A percentile compares a stretch with the other conserved stretches of the same genome.
phyloP scores from a whole-genome alignment of 2,329 filamentous ascomycete genomes.

The Canariomyces notabilis region DNA sequence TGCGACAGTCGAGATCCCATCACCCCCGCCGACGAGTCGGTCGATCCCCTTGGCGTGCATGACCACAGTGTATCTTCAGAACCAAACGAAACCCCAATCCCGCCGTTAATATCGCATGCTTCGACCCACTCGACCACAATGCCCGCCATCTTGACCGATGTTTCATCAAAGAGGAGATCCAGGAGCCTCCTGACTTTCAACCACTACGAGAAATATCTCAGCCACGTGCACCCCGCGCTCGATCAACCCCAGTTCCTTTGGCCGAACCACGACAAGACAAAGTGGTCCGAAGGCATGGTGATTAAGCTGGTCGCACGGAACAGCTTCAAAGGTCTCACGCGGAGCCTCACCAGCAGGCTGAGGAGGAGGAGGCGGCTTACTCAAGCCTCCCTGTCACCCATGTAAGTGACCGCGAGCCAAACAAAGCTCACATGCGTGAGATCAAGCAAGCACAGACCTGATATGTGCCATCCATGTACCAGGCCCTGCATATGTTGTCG shows the following conservation, averaged over 20 bases:
- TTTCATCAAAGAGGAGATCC: conserved; percentile 30
- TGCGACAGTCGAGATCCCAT: conserved; percentile 33
- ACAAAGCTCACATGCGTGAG: not conserved
- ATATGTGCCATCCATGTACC: not conserved
- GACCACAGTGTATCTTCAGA: conserved; percentile 42
- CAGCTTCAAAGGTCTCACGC: conserved; percentile 42
- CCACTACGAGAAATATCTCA: conserved; percentile 49
- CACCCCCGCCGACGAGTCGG: conserved; percentile 39
- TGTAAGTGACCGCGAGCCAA: conserved; percentile 26
- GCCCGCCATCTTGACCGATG: conserved; percentile 20
- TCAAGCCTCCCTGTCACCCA: conserved; percentile 21
- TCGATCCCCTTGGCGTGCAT: conserved; percentile 37
- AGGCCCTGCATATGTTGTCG: conserved; percentile 56
- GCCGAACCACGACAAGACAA: conserved; percentile 26
- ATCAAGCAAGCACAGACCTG: not conserved
- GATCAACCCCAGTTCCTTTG: conserved; percentile 39
- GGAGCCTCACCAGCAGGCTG: conserved; percentile 40
- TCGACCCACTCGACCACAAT: conserved; percentile 32
- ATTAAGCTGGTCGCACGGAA: conserved; percentile 42
- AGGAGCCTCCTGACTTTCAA: conserved; percentile 43
- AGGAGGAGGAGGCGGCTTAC: conserved; percentile 28
- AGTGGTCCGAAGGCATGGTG: conserved; percentile 33
- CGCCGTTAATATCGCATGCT: conserved; percentile 39
- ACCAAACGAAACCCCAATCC: conserved; percentile 36
- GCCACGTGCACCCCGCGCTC: conserved; percentile 39